phyloP scores from a whole-genome alignment of 2,329 filamentous ascomycete species.

The Hyphodiscus sp. region DNA sequence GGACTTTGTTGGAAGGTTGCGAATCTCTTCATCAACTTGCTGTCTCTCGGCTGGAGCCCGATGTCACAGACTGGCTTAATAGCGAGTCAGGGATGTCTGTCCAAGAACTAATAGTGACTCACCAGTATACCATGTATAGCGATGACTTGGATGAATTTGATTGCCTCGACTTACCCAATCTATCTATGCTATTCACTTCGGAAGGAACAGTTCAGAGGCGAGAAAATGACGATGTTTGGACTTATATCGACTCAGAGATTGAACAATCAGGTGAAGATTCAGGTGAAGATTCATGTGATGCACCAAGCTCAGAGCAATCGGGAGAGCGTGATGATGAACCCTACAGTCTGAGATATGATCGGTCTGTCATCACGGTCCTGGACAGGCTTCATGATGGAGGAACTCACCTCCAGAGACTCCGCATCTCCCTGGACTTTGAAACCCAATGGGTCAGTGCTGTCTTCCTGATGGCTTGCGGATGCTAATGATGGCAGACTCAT shows the following conservation, averaged over 20 bases:
- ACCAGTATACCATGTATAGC: constrained; percentile 1
- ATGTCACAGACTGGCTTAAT: constrained; percentile 4
- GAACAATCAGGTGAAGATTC: neutral
- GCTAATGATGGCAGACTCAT: neutral
- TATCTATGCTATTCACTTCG: constrained; percentile 4
- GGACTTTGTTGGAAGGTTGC: constrained; percentile 4
- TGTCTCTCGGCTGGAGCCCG: constrained; percentile 1
- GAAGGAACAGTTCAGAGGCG: neutral
- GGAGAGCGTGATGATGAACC: neutral
- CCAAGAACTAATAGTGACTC: neutral
- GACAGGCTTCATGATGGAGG: constrained; percentile 7
- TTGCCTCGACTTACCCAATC: constrained; percentile 3
- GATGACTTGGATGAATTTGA: constrained; percentile 3
- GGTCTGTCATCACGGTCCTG: constrained; percentile 5
- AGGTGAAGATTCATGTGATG: neutral
- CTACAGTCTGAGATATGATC: neutral
- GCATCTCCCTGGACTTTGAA: constrained; percentile 5
- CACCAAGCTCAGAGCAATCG: no score
- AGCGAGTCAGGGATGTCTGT: neutral
- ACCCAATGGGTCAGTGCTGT: constrained; percentile 7
- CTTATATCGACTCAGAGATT: neutral
- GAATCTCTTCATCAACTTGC: constrained; percentile 1
- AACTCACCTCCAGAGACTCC: constrained; percentile 4
- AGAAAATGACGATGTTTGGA: neutral
- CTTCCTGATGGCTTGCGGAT: neutral